Evolutionary conservation across 257 asterid species (phyloP).

Genomic region (Lavandula angustifolia): DNA sequence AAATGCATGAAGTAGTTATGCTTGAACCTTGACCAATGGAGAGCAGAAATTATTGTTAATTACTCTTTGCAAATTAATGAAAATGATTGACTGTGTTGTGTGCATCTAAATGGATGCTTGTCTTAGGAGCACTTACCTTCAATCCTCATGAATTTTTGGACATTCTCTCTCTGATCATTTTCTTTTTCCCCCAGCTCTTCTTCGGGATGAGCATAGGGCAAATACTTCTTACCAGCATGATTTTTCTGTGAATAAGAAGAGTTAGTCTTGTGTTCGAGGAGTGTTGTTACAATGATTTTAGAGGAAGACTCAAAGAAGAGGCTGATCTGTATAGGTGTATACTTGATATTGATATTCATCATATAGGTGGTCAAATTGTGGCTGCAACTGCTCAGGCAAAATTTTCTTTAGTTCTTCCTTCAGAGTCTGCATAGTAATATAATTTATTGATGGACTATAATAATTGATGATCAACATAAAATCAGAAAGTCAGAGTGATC

Average conservation of each 20-base stretch:
- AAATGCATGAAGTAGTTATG: no score
- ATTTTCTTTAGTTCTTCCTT: conserved; percentile 59
- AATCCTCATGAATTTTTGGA: conserved; percentile 76
- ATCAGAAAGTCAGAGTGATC: conserved; percentile 26
- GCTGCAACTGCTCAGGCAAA: conserved; percentile 51
- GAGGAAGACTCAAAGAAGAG: not conserved
- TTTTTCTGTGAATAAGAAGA: conserved; percentile 44
- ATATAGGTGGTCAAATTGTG: conserved; percentile 49
- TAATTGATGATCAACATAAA: conserved; percentile 14
- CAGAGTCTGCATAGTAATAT: conserved; percentile 48
- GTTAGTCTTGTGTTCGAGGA: conserved; percentile 6
- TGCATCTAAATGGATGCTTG: conserved; percentile 10
- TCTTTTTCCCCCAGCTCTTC: conserved; percentile 43
- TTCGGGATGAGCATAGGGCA: conserved; percentile 28
- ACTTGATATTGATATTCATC: conserved; percentile 72
- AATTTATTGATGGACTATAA: conserved; percentile 26
- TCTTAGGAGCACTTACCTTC: conserved; percentile 56
- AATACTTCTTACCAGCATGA: conserved; percentile 32
- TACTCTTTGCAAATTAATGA: no score
- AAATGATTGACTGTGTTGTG: no score
- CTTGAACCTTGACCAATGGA: no score
- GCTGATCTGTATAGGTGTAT: conserved; percentile 21
- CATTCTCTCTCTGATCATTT: conserved; percentile 55
- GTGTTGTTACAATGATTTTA: not conserved
- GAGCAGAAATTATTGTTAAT: no score